These are phyloP conservation scores for Fraxinus albicans DNA, from an alignment of 305 asterid genomes.

Conservation along the genomic window DNA sequence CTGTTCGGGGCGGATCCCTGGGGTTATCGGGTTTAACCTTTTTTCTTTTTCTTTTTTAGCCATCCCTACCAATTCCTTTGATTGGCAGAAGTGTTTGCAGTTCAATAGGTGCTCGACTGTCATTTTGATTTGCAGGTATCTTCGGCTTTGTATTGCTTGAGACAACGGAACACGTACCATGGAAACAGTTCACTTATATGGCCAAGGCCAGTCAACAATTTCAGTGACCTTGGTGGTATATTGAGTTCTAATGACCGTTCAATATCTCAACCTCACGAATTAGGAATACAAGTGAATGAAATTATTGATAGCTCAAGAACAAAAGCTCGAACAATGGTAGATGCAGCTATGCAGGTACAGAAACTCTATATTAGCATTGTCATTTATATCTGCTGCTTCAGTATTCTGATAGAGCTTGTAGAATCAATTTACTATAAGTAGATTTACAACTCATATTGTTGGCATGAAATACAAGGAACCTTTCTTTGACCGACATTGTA, in stretches of 20 bases:
- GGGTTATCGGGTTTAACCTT: neutral
- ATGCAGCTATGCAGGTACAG: conserved; percentile 81
- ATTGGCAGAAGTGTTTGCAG: conserved; percentile 11
- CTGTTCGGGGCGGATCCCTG: neutral
- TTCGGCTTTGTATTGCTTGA: conserved; percentile 64
- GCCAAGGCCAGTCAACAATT: conserved; percentile 43
- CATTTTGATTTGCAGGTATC: conserved; percentile 55
- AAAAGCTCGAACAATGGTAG: conserved; percentile 83
- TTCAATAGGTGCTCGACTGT: neutral
- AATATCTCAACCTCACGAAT: conserved; percentile 49
- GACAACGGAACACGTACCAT: conserved; percentile 80
- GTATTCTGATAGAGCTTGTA: neutral
- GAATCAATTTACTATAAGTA: conserved; percentile 1
- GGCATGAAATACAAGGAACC: neutral
- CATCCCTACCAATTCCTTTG: neutral
- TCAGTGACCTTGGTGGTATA: conserved; percentile 28
- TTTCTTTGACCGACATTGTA: neutral
- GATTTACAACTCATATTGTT: neutral
- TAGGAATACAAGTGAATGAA: conserved; percentile 67
- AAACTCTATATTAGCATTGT: neutral
- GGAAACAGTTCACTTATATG: conserved; percentile 46
- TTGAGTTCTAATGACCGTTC: conserved; percentile 28
- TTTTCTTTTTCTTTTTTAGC: neutral
- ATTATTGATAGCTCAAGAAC: conserved; percentile 74
- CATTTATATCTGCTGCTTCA: conserved; percentile 3